Percentiles rank a stretch among this genome's conserved stretches.
Evolutionary conservation across 805 yeast species (phyloP).

Genomic region (Cyberlindnera sargentensis): DNA sequence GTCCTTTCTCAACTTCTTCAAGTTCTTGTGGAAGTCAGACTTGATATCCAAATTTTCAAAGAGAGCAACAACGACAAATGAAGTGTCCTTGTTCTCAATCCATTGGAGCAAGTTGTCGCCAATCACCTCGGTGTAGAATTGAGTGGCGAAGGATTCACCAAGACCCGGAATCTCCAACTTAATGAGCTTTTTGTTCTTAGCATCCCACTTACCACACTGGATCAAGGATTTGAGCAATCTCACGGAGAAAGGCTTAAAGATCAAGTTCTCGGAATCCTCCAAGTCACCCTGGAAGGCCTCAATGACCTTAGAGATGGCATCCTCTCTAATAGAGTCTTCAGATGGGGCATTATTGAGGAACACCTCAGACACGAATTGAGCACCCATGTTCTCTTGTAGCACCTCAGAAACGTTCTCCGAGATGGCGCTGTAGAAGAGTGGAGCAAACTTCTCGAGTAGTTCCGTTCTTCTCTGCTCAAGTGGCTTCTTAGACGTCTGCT

Average conservation of each 20-base stretch:
- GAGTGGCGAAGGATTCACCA: slow-evolving; percentile 56
- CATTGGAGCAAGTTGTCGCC: slow-evolving; percentile 47
- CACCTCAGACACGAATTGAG: slow-evolving; percentile 77
- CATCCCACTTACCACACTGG: slow-evolving; percentile 81
- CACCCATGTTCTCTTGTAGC: slow-evolving; percentile 65
- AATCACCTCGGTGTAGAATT: slow-evolving; percentile 46
- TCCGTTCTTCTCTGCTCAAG: slow-evolving; percentile 69
- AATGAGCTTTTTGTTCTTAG: slow-evolving; percentile 45
- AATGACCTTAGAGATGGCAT: slow-evolving; percentile 49
- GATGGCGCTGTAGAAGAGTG: slow-evolving; percentile 53
- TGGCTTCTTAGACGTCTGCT: slow-evolving; percentile 79
- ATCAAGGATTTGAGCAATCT: slow-evolving; percentile 70
- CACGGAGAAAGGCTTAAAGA: slow-evolving; percentile 64
- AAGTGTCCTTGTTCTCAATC: slow-evolving; percentile 61
- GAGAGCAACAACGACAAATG: slow-evolving; percentile 79
- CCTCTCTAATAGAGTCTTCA: slow-evolving; percentile 33
- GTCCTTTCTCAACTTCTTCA: slow-evolving; percentile 44
- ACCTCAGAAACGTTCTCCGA: slow-evolving; percentile 43
- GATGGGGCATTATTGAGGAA: slow-evolving; percentile 47
- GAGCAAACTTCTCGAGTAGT: slow-evolving; percentile 56
- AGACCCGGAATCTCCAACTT: slow-evolving; percentile 38
- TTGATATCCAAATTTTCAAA: slow-evolving; percentile 54
- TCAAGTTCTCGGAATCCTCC: slow-evolving; percentile 56
- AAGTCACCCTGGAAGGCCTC: slow-evolving; percentile 63
- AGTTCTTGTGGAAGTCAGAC: slow-evolving; percentile 42